These are phyloP conservation scores for Pyrus bretschneideri DNA, from an alignment of 306 rosid genomes.

Conservation along the genomic window DNA sequence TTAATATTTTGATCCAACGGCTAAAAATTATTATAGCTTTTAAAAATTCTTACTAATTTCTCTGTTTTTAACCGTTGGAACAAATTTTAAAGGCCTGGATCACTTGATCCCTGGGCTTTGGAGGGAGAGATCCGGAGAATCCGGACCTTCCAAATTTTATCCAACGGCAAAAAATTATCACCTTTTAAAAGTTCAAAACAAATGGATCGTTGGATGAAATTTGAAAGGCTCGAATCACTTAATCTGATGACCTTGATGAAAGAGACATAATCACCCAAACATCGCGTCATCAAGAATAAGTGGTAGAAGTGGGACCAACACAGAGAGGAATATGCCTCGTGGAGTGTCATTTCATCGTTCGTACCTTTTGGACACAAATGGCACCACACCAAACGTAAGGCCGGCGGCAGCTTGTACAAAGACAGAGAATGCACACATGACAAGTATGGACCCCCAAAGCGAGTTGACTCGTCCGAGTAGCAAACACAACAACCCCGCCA, in stretches of 20 bases:
- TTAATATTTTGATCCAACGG: no score
- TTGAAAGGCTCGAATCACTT: fast-evolving
- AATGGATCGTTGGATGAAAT: fast-evolving
- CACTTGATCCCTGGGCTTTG: no score
- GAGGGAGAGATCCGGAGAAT: no score
- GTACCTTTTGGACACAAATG: constrained; percentile 52
- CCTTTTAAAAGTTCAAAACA: no score
- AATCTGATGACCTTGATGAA: fast-evolving
- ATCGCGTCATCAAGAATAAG: background rate
- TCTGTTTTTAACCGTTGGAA: no score
- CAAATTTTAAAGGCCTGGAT: fast-evolving
- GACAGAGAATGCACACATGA: constrained; percentile 41
- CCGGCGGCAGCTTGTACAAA: constrained; percentile 54
- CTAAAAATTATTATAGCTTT: no score
- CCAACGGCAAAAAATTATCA: no score
- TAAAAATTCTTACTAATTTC: no score
- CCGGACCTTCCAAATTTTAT: fast-evolving
- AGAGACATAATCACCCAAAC: no score
- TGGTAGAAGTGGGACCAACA: background rate
- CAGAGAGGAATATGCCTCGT: background rate
- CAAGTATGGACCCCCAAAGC: constrained; percentile 39
- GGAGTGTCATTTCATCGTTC: background rate
- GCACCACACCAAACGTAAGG: constrained; percentile 52
- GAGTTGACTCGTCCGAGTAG: constrained; percentile 39
- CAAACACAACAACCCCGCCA: constrained; percentile 41